A percentile compares a stretch with the other conserved stretches of the same genome.
These are phyloP conservation scores for Didymella pomorum DNA, from an alignment of 2,329 filamentous ascomycete species.

Conservation along the genomic window DNA sequence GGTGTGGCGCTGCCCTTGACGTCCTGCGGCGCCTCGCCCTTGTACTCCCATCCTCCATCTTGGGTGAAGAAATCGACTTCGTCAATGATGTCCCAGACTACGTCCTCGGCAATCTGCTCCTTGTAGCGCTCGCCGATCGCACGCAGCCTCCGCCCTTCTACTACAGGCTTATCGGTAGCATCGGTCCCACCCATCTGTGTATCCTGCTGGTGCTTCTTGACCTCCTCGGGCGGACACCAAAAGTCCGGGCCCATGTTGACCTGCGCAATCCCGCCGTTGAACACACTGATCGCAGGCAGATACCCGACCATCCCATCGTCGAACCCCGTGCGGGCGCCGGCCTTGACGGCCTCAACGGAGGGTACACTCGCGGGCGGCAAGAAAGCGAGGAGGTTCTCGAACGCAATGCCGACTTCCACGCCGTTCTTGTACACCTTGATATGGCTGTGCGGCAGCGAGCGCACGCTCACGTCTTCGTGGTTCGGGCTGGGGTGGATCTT, in stretches of 20 bases:
- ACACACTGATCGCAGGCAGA: slow-evolving; percentile 91
- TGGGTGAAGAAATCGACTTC: slow-evolving; percentile 90
- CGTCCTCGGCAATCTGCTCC: slow-evolving; percentile 93
- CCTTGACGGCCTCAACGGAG: slow-evolving; percentile 70
- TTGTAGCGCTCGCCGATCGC: slow-evolving; percentile 81
- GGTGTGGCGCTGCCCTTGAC: slow-evolving; percentile 48
- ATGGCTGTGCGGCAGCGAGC: slow-evolving; percentile 83
- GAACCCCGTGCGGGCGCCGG: slow-evolving; percentile 82
- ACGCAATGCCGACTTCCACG: slow-evolving; percentile 82
- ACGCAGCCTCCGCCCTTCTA: slow-evolving; percentile 54
- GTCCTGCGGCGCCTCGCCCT: slow-evolving; percentile 45
- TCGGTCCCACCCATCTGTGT: neutral
- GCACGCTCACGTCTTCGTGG: slow-evolving; percentile 76
- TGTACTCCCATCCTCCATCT: slow-evolving; percentile 62
- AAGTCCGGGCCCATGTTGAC: slow-evolving; percentile 95
- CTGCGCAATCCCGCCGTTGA: slow-evolving; percentile 88
- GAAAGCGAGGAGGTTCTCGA: slow-evolving; percentile 87
- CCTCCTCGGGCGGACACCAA: slow-evolving; percentile 75
- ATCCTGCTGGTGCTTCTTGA: neutral
- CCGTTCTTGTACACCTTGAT: slow-evolving; percentile 96
- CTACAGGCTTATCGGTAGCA: neutral
- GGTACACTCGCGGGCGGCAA: slow-evolving; percentile 86
- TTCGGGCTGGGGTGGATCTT: slow-evolving; percentile 79
- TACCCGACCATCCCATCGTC: slow-evolving; percentile 97
- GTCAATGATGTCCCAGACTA: slow-evolving; percentile 91